Evolutionary conservation across 2,329 filamentous ascomycete species (phyloP).

Genomic region (Penicillium crustosum): DNA sequence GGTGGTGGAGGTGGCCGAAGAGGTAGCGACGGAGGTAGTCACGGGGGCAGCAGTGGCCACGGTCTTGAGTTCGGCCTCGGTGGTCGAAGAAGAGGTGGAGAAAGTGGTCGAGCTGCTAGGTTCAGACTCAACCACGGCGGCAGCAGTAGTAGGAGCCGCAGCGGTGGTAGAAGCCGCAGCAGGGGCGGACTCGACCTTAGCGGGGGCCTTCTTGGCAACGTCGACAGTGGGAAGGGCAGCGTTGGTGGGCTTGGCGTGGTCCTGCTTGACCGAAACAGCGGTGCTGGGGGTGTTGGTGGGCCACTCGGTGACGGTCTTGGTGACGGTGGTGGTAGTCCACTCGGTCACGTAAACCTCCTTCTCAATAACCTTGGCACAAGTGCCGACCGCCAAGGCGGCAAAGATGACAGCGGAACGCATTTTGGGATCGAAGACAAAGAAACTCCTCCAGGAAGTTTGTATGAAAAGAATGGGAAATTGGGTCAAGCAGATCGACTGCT

Average conservation of each 20-base stretch:
- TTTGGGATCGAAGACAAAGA: slow-evolving; percentile 30
- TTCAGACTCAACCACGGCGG: slow-evolving; percentile 1
- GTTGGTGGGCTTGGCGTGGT: slow-evolving; percentile 5
- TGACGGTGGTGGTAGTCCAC: slow-evolving; percentile 39
- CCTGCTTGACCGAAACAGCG: slow-evolving; percentile 11
- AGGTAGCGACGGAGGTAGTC: slow-evolving; percentile 29
- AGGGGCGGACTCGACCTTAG: slow-evolving; percentile 8
- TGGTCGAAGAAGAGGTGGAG: slow-evolving; percentile 12
- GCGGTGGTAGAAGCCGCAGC: background rate
- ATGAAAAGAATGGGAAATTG: slow-evolving; percentile 1
- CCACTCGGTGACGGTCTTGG: slow-evolving; percentile 33
- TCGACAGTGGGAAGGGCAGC: slow-evolving; percentile 10
- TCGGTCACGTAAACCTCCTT: slow-evolving; percentile 40
- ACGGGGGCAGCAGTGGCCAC: slow-evolving; percentile 41
- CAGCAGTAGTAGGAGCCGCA: background rate
- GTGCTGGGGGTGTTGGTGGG: slow-evolving; percentile 29
- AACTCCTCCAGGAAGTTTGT: slow-evolving; percentile 42
- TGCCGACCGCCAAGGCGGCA: slow-evolving; percentile 37
- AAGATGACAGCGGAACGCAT: slow-evolving; percentile 40
- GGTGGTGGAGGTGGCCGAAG: slow-evolving; percentile 23
- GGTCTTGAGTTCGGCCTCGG: slow-evolving; percentile 21
- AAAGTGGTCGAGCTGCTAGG: slow-evolving; percentile 17
- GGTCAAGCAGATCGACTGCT: slow-evolving; percentile 38
- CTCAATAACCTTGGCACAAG: slow-evolving; percentile 34
- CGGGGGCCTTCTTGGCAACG: slow-evolving; percentile 17